Conservation (phyloP, 805 yeast species). For the Wickerhamomyces alni region DNA sequence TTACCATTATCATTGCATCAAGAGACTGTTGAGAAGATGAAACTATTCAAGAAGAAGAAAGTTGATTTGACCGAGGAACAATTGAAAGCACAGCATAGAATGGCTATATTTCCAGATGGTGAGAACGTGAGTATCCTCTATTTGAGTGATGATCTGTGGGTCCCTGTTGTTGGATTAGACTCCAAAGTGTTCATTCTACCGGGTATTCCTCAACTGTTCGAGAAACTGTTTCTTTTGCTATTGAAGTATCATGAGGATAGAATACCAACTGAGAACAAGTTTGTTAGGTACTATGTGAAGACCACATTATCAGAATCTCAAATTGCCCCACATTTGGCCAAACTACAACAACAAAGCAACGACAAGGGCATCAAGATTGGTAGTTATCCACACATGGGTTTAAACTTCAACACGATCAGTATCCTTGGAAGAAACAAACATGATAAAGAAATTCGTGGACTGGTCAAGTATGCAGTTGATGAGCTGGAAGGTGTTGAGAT, state of each 20-base stretch:
- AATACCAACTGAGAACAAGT: slow-evolving; percentile 21
- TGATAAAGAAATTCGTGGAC: slow-evolving; percentile 29
- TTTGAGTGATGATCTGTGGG: slow-evolving; percentile 61
- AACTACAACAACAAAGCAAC: slow-evolving; percentile 39
- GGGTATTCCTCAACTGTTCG: slow-evolving; percentile 76
- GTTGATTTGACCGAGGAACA: slow-evolving; percentile 35
- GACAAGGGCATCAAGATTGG: slow-evolving; percentile 57
- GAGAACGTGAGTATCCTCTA: slow-evolving; percentile 40
- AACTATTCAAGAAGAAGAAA: slow-evolving; percentile 34
- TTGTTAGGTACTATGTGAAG: slow-evolving; percentile 49
- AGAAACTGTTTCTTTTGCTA: slow-evolving; percentile 42
- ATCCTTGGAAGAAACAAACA: slow-evolving; percentile 52
- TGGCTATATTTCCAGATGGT: slow-evolving; percentile 68
- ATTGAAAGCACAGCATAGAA: slow-evolving; percentile 55
- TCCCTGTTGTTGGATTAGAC: slow-evolving; percentile 71
- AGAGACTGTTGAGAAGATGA: slow-evolving; percentile 59
- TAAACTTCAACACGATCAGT: slow-evolving; percentile 64
- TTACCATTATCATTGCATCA: slow-evolving; percentile 46
- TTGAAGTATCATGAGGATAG: slow-evolving; percentile 33
- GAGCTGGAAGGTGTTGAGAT: slow-evolving; percentile 54
- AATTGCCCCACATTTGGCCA: slow-evolving; percentile 57
- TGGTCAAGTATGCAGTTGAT: slow-evolving; percentile 41
- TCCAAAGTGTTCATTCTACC: slow-evolving; percentile 68
- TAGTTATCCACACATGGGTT: slow-evolving; percentile 73
- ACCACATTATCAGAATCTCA: slow-evolving; percentile 58